These are phyloP conservation scores for Nemania sp. DNA, from an alignment of 2,329 filamentous ascomycete species.

Conservation along the genomic window DNA sequence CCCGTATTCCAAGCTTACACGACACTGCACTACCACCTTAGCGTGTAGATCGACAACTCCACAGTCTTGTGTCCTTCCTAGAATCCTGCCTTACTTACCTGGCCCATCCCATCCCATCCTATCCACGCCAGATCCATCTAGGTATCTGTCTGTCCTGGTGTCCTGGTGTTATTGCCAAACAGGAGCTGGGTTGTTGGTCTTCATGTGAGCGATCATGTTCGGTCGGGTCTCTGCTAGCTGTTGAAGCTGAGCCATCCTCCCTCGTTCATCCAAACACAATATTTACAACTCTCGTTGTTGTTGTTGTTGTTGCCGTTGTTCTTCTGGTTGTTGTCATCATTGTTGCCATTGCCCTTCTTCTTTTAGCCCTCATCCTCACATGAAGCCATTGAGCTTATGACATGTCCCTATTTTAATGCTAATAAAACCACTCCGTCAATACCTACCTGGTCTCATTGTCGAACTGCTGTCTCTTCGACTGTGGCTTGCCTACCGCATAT, in stretches of 20 bases:
- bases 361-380: constrained; percentile 1
- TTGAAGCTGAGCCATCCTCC: constrained; percentile 17
- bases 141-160: no score
- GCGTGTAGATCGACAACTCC: constrained; percentile 25
- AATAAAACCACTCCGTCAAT: constrained; percentile 11
- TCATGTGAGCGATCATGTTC: constrained; percentile 20
- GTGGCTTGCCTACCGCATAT: constrained; percentile 3
- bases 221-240: constrained; percentile 18
- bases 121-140: constrained; percentile 13
- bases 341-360: neutral
- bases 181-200: constrained; percentile 14
- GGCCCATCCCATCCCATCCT: constrained; percentile 16
- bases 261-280: constrained; percentile 4
- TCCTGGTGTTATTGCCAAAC: constrained; percentile 15
- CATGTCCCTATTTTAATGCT: constrained; percentile 18
- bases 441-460: constrained; percentile 12
- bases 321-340: neutral
- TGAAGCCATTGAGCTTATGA: constrained; percentile 1
- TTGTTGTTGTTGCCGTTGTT: neutral
- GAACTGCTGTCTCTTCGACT: constrained; percentile 4
- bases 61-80: constrained; percentile 23
- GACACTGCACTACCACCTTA: constrained; percentile 10
- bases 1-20: constrained; percentile 28
- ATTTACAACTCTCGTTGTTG: neutral
- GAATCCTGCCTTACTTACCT: no score